phyloP scores from a whole-genome alignment of 1,139 yeast genomes.

The Taiozyma sp. region DNA sequence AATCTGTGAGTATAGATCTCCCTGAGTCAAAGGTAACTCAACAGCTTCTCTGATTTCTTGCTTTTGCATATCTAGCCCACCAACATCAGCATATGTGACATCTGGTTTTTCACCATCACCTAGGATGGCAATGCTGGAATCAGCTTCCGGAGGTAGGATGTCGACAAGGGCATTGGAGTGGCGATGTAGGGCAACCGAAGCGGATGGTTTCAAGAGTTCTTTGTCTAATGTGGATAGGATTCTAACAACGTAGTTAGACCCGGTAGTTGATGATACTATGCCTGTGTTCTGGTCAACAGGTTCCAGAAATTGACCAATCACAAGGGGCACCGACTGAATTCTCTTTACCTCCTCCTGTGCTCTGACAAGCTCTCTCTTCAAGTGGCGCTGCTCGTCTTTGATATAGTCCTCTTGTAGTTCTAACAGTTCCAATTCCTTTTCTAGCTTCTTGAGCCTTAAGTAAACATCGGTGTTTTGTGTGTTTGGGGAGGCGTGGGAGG shows the following conservation, averaged over 20 bases:
- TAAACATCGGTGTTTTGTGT: slow-evolving; percentile 57
- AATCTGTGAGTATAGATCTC: slow-evolving; percentile 92
- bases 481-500: slow-evolving; percentile 15
- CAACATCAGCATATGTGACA: slow-evolving; percentile 81
- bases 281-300: slow-evolving; percentile 97
- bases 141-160: slow-evolving; percentile 98
- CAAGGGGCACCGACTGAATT: slow-evolving; percentile 95
- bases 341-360: slow-evolving; percentile 99
- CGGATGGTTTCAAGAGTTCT: slow-evolving; percentile 89
- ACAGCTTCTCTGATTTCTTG: slow-evolving; percentile 99
- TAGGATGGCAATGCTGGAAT: slow-evolving; percentile 90
- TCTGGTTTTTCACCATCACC: slow-evolving; percentile 94
- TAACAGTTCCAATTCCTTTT: slow-evolving; percentile 82
- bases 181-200: slow-evolving; percentile 96
- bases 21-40: slow-evolving; percentile 93
- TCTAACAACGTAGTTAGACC: slow-evolving; percentile 94
- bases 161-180: slow-evolving; percentile 97
- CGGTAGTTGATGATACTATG: slow-evolving; percentile 95
- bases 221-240: slow-evolving; percentile 92
- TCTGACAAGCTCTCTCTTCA: slow-evolving; percentile 88
- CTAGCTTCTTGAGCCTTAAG: slow-evolving; percentile 77
- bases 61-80: slow-evolving; percentile 98
- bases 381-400: slow-evolving; percentile 95
- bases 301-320: slow-evolving; percentile 96
- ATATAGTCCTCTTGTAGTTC: slow-evolving; percentile 91